A percentile compares a stretch with the other conserved stretches of the same genome.
Evolutionary conservation across 495 filamentous ascomycete species (phyloP).

Genomic region (Margaritispora aquatica): DNA sequence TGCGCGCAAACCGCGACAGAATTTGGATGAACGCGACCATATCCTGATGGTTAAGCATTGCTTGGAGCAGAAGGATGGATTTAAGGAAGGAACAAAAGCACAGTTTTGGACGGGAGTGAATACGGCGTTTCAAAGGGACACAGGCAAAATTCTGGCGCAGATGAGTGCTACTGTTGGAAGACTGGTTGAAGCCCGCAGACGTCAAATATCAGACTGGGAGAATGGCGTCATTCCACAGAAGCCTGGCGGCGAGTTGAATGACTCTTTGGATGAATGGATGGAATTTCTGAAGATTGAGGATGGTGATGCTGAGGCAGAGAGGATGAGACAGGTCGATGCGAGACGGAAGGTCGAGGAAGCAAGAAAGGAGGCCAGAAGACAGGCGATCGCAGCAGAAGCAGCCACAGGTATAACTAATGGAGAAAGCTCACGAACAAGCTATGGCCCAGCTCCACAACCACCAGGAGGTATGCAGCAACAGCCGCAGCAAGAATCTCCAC

Average conservation of each 20-base stretch:
- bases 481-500: background rate
- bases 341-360: conserved; percentile 19
- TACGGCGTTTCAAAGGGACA: conserved; percentile 22
- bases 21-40: conserved; percentile 25
- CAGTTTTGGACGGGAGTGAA: conserved; percentile 24
- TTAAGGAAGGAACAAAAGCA: conserved; percentile 24
- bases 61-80: conserved; percentile 19
- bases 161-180: conserved; percentile 25
- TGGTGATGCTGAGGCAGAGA: conserved; percentile 22
- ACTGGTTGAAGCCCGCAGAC: conserved; percentile 21
- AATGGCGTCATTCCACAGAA: conserved; percentile 24
- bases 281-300: conserved; percentile 23
- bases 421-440: background rate
- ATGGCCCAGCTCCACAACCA: conserved; percentile 2
- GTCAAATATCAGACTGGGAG: conserved; percentile 26
- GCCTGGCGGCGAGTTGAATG: conserved; percentile 22
- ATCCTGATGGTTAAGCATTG: conserved; percentile 24
- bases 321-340: conserved; percentile 24
- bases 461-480: background rate
- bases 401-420: conserved; percentile 3
- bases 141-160: conserved; percentile 23
- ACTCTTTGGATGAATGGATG: conserved; percentile 21
- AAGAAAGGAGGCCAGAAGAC: conserved; percentile 23
- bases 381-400: conserved; percentile 21
- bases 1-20: conserved; percentile 23